Base-by-base conservation (phyloP, 2,329 filamentous ascomycete species). In the Hortaea werneckii region DNA sequence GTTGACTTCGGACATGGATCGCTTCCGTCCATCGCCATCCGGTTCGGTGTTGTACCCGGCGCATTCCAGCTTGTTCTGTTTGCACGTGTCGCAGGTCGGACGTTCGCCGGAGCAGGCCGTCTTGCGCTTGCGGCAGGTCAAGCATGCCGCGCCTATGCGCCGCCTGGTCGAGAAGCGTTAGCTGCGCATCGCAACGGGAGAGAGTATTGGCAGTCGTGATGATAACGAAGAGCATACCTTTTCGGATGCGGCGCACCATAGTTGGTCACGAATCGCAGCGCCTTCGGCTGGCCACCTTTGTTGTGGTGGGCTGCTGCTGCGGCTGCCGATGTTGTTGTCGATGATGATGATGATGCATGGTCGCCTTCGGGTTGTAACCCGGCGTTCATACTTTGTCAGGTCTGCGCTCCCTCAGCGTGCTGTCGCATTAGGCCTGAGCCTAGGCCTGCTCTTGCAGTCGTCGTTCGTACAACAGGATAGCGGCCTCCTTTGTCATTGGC, bases 211-310 rank as follows among this genome's bases (percentile, higher is more conserved):
- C 41, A 46, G 42, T 40, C 12, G 11, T 30, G 42, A 13, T 9
- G 20, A 41, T 10, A 27, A 45, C 10, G 6, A 27, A n/a, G 27
- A 13, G 45, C 49, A 40, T 44, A 55, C 51, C 56, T 75, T 67
- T 89, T 90, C 27, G 83, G 82, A 50, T 85, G 84, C 41, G 85
- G 85, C 54, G 86, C 83, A 51, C 85, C 85, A 67, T 88, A 83
- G 58, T 82, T 87, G 53, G 87, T 85, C 56, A 90, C 85, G 64
- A 89, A 90, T 56, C 85, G 82, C 39, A 66, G 43, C 8, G 53
- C 51, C 49, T 58, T 59, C 10, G 52, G 47, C 35, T 48, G 50
- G 13, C 39, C 28, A 29, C 40, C 27, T 39, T 50, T 49, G 20
- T 48, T 47, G 27, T 42, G 40, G 20, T 20, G 20, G 20, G 20